These are phyloP conservation scores for Nymphaea colorata DNA, from an alignment of 164 flowering plant genomes.

Conservation along the genomic window DNA sequence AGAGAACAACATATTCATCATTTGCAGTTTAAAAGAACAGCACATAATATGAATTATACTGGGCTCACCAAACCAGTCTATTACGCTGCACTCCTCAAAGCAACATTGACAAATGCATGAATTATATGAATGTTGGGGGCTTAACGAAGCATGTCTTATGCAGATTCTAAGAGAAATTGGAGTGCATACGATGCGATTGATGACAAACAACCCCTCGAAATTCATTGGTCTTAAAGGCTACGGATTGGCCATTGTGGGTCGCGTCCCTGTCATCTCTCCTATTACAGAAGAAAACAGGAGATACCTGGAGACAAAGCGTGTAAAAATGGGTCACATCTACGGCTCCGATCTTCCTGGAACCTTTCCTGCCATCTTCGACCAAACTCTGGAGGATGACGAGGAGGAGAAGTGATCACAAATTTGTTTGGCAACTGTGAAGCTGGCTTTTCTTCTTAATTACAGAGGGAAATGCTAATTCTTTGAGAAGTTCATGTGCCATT, in stretches of 20 bases:
- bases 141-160: background rate
- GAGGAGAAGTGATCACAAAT: no score
- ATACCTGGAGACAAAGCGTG: conserved; percentile 76
- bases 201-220: conserved; percentile 94
- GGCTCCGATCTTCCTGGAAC: conserved; percentile 45
- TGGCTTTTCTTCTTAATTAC: no score
- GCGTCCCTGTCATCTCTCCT: conserved; percentile 78
- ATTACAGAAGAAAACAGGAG: conserved; percentile 78
- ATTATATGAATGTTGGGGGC: no score
- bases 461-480: no score
- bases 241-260: conserved; percentile 76
- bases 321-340: conserved; percentile 87
- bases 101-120: no score
- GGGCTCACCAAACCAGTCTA: no score
- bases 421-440: no score
- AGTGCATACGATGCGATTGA: conserved; percentile 64
- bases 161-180: conserved; percentile 79
- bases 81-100: no score
- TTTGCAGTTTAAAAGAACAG: no score
- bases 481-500: no score
- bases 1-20: no score
- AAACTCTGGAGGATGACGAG: conserved; percentile 10
- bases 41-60: no score
- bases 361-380: conserved; percentile 14
- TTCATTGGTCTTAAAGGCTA: conserved; percentile 77